phyloP scores from a whole-genome alignment of 805 yeast genomes.

The Candida peoriensis region DNA sequence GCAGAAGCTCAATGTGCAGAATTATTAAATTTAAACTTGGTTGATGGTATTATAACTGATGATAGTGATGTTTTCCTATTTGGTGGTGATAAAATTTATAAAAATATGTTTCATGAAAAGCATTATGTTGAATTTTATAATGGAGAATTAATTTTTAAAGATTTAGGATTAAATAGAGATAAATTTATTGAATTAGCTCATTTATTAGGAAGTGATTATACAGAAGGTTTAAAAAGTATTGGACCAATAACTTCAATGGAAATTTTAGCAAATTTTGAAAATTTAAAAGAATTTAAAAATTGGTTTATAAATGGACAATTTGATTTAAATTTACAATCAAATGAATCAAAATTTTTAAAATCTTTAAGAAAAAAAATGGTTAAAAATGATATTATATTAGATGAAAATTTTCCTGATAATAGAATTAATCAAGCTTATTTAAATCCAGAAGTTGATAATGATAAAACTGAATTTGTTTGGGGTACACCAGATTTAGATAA shows the following conservation, averaged over 20 bases:
- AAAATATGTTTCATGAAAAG: slow-evolving; percentile 92
- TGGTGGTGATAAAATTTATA: slow-evolving; percentile 81
- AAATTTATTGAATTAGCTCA: slow-evolving; percentile 77
- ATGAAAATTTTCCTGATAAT: slow-evolving; percentile 63
- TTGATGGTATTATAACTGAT: slow-evolving; percentile 94
- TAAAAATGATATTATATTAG: slow-evolving; percentile 51
- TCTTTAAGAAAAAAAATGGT: slow-evolving; percentile 51
- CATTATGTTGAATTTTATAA: slow-evolving; percentile 85
- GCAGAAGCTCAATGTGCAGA: slow-evolving; percentile 99
- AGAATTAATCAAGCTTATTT: slow-evolving; percentile 69
- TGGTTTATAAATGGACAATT: slow-evolving; percentile 41
- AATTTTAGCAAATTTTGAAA: slow-evolving; percentile 76
- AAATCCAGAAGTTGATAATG: slow-evolving; percentile 80
- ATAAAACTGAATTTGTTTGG: slow-evolving; percentile 78
- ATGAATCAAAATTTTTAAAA: slow-evolving; percentile 46
- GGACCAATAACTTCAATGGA: slow-evolving; percentile 95
- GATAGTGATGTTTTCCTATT: slow-evolving; percentile 95
- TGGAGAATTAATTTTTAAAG: slow-evolving; percentile 48
- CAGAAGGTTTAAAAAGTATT: slow-evolving; percentile 86
- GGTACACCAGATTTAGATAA: slow-evolving; percentile 83
- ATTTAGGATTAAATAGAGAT: slow-evolving; percentile 58
- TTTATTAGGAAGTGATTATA: slow-evolving; percentile 90
- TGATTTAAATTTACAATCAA: slow-evolving; percentile 32
- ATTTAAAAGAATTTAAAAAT: slow-evolving; percentile 31
- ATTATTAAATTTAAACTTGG: slow-evolving; percentile 58